A percentile compares a stretch with the other conserved stretches of the same genome.
These are phyloP conservation scores for Colletotrichum sp. DNA, from an alignment of 2,329 filamentous ascomycete species.

Conservation along the genomic window DNA sequence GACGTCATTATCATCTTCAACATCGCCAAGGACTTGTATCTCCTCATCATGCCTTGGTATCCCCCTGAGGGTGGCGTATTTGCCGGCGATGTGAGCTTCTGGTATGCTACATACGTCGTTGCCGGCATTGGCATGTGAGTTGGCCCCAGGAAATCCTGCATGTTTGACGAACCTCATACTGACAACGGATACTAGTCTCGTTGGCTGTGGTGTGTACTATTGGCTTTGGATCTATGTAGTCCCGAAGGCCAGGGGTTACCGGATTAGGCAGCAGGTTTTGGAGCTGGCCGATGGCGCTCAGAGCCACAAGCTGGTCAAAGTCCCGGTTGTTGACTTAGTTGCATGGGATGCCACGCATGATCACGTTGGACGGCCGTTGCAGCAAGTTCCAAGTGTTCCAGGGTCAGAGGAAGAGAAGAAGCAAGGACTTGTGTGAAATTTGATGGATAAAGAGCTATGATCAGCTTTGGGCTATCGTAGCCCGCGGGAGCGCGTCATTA, in stretches of 20 bases:
- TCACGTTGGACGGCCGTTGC: slow-evolving; percentile 34
- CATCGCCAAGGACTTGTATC: slow-evolving; percentile 62
- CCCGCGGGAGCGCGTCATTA: too few relatives aligned
- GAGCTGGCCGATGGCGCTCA: slow-evolving; percentile 40
- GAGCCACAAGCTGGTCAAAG: slow-evolving; percentile 53
- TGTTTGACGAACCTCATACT: accelerated
- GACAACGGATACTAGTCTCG: slow-evolving; percentile 39
- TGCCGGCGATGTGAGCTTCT: slow-evolving; percentile 73
- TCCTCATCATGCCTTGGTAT: slow-evolving; percentile 75
- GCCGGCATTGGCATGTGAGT: slow-evolving; percentile 67
- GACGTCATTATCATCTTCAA: slow-evolving; percentile 62
- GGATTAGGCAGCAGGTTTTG: slow-evolving; percentile 56
- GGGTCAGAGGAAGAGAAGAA: neutral
- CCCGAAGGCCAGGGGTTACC: slow-evolving; percentile 56
- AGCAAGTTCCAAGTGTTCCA: neutral
- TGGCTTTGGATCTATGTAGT: slow-evolving; percentile 60
- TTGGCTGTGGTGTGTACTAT: slow-evolving; percentile 62
- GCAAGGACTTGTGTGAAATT: neutral
- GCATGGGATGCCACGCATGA: slow-evolving; percentile 66
- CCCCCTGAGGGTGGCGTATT: slow-evolving; percentile 64
- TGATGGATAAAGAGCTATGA: neutral
- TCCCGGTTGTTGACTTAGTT: slow-evolving; percentile 52
- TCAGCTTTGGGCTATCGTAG: too few relatives aligned
- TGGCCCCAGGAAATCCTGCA: neutral
- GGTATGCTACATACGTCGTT: slow-evolving; percentile 73